Evolutionary conservation across 345 rosid genomes (phyloP).

Genomic region (Syzygium oleosum): DNA sequence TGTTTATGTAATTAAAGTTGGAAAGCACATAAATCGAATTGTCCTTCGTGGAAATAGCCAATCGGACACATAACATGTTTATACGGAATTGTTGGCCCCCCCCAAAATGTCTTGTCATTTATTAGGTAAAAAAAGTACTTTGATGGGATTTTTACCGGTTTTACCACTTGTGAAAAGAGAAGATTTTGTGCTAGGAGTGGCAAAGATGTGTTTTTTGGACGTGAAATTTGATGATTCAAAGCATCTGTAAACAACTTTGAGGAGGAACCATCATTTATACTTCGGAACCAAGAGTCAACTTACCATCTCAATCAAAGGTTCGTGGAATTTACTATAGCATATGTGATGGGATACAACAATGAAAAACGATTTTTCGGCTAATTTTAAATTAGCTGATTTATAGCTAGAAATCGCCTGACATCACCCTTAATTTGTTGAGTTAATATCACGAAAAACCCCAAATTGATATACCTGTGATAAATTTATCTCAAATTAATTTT

Average conservation of each 20-base stretch:
- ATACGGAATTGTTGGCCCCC: neutral
- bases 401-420: no score
- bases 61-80: neutral
- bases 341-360: fast-evolving
- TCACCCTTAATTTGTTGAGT: no score
- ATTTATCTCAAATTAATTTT: no score
- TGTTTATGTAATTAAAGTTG: neutral
- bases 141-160: neutral
- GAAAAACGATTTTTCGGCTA: neutral
- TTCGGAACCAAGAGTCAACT: neutral
- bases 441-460: no score
- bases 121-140: neutral
- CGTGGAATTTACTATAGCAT: neutral
- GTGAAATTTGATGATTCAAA: no score
- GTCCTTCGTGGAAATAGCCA: neutral
- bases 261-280: neutral
- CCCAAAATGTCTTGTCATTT: neutral
- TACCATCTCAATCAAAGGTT: neutral
- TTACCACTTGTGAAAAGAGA: no score
- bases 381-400: neutral
- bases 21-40: neutral
- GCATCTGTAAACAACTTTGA: no score
- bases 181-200: no score
- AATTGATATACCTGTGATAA: no score
- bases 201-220: no score